phyloP scores from a whole-genome alignment of 257 asterid genomes.

The Linderniella brevidens region DNA sequence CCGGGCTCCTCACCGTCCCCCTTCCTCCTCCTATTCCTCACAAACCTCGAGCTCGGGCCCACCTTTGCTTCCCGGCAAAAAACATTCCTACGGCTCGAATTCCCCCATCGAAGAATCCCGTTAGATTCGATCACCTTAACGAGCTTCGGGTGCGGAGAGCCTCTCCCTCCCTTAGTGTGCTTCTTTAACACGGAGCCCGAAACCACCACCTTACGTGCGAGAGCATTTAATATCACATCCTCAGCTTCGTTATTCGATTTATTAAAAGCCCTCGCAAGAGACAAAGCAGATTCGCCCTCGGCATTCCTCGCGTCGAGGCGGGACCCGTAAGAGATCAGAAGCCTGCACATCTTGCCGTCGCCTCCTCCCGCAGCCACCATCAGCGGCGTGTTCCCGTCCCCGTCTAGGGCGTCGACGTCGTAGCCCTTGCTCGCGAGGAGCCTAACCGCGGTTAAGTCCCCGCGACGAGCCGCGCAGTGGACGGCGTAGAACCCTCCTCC shows the following conservation, averaged over 20 bases:
- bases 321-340: constrained; percentile 31
- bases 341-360: constrained; percentile 23
- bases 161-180: constrained; percentile 75
- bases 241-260: constrained; percentile 21
- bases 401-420: constrained; percentile 28
- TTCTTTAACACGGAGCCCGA: constrained; percentile 32
- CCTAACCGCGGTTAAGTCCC: constrained; percentile 48
- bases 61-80: constrained; percentile 39
- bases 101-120: constrained; percentile 62
- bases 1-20: constrained; percentile 40
- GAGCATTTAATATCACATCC: constrained; percentile 33
- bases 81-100: constrained; percentile 43
- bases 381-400: constrained; percentile 39
- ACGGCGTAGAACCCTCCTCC: constrained; percentile 54
- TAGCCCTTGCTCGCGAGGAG: constrained; percentile 32
- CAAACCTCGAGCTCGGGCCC: constrained; percentile 45
- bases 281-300: constrained; percentile 42
- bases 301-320: constrained; percentile 20
- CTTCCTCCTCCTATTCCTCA: constrained; percentile 29
- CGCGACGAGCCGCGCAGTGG: constrained; percentile 63
- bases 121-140: constrained; percentile 27
- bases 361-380: constrained; percentile 55
- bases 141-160: constrained; percentile 45
- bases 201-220: constrained; percentile 41
- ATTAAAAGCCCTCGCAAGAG: constrained; percentile 26